phyloP scores from a whole-genome alignment of 1,284 basidiomycete species.

The Ustilago tritici region DNA sequence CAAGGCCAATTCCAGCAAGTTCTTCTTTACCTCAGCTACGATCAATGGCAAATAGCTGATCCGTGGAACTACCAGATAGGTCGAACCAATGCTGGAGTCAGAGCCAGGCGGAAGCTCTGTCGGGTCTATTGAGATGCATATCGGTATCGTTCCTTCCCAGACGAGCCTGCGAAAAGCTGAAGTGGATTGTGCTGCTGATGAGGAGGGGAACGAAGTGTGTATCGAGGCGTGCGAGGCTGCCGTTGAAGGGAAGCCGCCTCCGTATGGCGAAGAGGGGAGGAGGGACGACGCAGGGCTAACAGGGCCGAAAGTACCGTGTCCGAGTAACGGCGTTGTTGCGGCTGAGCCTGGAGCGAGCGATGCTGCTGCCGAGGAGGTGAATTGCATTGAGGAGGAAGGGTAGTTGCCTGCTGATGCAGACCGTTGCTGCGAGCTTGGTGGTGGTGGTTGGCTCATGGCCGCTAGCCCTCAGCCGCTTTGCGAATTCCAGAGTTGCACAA shows the following conservation, averaged over 20 bases:
- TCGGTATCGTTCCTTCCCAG: constrained; percentile 57
- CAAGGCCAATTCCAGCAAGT: constrained; percentile 52
- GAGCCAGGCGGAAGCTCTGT: constrained; percentile 44
- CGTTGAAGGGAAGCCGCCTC: constrained; percentile 8
- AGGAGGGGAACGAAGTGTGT: constrained; percentile 1
- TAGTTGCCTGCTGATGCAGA: constrained; percentile 42
- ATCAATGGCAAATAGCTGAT: constrained; percentile 61
- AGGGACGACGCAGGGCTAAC: constrained; percentile 21
- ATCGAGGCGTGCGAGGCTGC: constrained; percentile 22
- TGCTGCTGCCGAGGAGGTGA: constrained; percentile 13
- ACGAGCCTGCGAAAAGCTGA: constrained; percentile 44
- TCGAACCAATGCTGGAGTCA: constrained; percentile 41
- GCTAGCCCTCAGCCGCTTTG: no score
- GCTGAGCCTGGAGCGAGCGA: constrained; percentile 15
- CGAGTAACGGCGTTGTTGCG: constrained; percentile 25
- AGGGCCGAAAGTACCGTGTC: constrained; percentile 15
- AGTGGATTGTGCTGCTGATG: constrained; percentile 15
- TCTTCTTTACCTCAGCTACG: constrained; percentile 47
- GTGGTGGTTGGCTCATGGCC: constrained; percentile 35
- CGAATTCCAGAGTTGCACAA: no score
- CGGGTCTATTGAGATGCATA: constrained; percentile 48
- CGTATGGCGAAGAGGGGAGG: constrained; percentile 20
- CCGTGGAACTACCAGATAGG: constrained; percentile 55
- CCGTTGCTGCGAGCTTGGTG: constrained; percentile 36
- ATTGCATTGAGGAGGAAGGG: constrained; percentile 18